A percentile compares a stretch with the other conserved stretches of the same genome.
phyloP scores from a whole-genome alignment of 1,284 basidiomycete species.

The Austropuccinia psidii region DNA sequence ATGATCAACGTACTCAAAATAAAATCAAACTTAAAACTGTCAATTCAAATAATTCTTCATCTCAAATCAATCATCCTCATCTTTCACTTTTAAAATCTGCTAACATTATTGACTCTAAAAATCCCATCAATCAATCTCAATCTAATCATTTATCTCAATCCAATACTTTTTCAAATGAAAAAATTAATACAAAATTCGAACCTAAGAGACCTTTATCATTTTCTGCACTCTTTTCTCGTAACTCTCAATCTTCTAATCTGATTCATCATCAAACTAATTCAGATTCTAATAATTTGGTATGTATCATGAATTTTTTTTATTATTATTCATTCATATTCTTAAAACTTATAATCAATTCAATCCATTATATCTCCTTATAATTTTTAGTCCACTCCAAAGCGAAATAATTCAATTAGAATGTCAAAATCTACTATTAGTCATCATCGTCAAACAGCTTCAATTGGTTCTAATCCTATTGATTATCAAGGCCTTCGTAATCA shows the following conservation, averaged over 20 bases:
- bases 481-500: too few relatives aligned
- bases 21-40: background rate
- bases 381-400: background rate
- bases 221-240: constrained; percentile 27
- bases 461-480: background rate
- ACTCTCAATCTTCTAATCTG: background rate
- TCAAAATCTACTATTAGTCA: background rate
- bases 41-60: background rate
- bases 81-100: constrained; percentile 6
- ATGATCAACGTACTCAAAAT: constrained; percentile 8
- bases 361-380: too few relatives aligned
- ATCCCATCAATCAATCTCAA: background rate
- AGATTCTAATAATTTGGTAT: too few relatives aligned
- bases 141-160: background rate
- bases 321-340: background rate
- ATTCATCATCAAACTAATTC: too few relatives aligned
- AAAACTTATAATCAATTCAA: too few relatives aligned
- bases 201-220: constrained; percentile 29
- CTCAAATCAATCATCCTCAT: background rate
- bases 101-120: constrained; percentile 1
- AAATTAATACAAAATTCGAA: background rate
- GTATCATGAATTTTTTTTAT: background rate
- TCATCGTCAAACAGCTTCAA: constrained; percentile 32
- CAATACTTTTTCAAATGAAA: background rate
- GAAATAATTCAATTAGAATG: background rate